Percentiles rank a stretch among this genome's conserved stretches.
Conservation (phyloP, 306 rosid genomes). For the Prunus armeniaca region DNA sequence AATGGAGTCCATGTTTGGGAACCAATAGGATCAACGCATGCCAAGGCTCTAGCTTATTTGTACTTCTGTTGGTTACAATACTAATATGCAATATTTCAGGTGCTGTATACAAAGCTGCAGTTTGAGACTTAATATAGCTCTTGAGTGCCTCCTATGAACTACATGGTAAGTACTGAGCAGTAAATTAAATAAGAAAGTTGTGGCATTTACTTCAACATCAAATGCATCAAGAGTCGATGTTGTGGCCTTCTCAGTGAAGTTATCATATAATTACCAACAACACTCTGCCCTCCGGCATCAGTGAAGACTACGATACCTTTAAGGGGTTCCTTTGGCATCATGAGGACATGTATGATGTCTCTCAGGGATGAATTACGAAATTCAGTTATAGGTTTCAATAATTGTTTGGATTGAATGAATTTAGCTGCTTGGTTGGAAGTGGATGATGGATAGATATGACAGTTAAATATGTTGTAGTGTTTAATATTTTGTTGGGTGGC, state of each 20-base stretch:
- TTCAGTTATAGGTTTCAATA: background rate
- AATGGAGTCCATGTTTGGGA: background rate
- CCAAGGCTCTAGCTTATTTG: background rate
- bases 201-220: background rate
- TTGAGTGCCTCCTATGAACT: background rate
- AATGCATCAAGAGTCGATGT: background rate
- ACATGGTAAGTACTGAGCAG: background rate
- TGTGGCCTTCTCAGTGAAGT: background rate
- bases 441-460: too few relatives aligned
- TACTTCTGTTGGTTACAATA: background rate
- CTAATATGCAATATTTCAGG: background rate
- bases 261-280: background rate
- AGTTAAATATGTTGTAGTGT: background rate
- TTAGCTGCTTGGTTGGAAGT: background rate
- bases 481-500: background rate
- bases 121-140: background rate
- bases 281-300: background rate
- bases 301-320: background rate
- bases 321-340: background rate
- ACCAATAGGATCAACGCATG: background rate
- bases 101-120: background rate
- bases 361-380: background rate
- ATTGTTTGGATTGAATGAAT: background rate
- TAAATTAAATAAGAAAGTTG: background rate
- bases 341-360: background rate